Conservation (phyloP, 257 asterid species). For the Misopates orontium region DNA sequence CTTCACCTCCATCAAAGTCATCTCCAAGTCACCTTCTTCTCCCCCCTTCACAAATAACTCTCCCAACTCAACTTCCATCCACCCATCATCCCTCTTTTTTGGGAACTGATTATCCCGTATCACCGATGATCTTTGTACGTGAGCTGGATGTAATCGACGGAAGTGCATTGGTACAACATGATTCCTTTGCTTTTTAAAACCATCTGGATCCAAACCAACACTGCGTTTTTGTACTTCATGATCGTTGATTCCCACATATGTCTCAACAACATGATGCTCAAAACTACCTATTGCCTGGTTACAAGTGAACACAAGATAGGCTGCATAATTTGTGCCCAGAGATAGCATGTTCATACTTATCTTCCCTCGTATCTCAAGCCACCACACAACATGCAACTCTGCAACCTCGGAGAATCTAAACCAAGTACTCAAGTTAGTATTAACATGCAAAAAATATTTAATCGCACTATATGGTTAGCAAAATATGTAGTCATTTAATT, state of each 20-base stretch:
- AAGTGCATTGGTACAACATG: background rate
- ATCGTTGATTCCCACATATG: constrained; percentile 40
- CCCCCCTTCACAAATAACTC: constrained; percentile 48
- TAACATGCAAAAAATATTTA: too few relatives aligned
- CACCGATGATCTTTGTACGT: background rate
- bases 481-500: too few relatives aligned
- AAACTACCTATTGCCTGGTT: constrained; percentile 40
- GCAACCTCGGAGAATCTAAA: constrained; percentile 65
- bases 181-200: constrained; percentile 20
- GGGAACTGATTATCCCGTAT: constrained; percentile 9
- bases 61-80: constrained; percentile 86
- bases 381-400: constrained; percentile 58
- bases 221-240: constrained; percentile 32
- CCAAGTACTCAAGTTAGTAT: constrained; percentile 6
- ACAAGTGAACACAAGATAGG: constrained; percentile 60
- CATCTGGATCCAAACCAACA: constrained; percentile 51
- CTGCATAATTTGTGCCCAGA: constrained; percentile 57
- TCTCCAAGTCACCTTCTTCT: constrained; percentile 51
- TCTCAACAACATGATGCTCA: constrained; percentile 43
- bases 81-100: constrained; percentile 59
- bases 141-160: background rate
- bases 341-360: constrained; percentile 55
- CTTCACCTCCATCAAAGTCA: constrained; percentile 53
- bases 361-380: constrained; percentile 62
- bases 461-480: too few relatives aligned